phyloP scores from a whole-genome alignment of 1,284 basidiomycete genomes.

The Trichosporon ovoides region DNA sequence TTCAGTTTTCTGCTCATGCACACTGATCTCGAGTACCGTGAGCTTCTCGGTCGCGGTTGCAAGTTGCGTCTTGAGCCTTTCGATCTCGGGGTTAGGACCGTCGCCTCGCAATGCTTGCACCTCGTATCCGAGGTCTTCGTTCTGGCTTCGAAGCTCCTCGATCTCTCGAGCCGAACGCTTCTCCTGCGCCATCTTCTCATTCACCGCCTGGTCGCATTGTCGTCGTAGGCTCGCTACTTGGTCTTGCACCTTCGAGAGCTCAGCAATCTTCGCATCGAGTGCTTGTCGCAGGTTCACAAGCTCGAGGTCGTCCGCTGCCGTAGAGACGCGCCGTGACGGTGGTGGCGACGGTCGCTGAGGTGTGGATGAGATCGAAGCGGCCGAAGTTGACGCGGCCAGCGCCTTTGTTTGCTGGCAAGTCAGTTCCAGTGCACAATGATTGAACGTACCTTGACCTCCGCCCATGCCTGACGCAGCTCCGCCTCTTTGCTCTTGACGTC shows the following conservation, averaged over 20 bases:
- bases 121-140: constrained; percentile 43
- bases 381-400: not conserved
- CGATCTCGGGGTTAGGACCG: constrained; percentile 20
- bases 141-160: constrained; percentile 32
- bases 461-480: constrained; percentile 24
- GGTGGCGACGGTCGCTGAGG: not conserved
- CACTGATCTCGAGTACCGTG: not conserved
- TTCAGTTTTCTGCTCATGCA: constrained; percentile 6
- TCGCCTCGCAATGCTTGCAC: constrained; percentile 30
- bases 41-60: constrained; percentile 1
- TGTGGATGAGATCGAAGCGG: not conserved
- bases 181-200: constrained; percentile 44
- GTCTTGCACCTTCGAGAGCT: not conserved
- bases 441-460: constrained; percentile 24
- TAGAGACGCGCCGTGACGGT: not conserved
- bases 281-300: constrained; percentile 10
- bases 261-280: not conserved
- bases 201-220: constrained; percentile 42
- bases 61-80: constrained; percentile 22
- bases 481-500: constrained; percentile 23
- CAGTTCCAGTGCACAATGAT: not conserved
- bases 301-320: constrained; percentile 11
- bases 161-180: constrained; percentile 30
- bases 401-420: not conserved
- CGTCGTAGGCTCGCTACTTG: constrained; percentile 31